Conservation (phyloP, 176 grass and related monocot genomes). For the Cenchrus fungigraminus region DNA sequence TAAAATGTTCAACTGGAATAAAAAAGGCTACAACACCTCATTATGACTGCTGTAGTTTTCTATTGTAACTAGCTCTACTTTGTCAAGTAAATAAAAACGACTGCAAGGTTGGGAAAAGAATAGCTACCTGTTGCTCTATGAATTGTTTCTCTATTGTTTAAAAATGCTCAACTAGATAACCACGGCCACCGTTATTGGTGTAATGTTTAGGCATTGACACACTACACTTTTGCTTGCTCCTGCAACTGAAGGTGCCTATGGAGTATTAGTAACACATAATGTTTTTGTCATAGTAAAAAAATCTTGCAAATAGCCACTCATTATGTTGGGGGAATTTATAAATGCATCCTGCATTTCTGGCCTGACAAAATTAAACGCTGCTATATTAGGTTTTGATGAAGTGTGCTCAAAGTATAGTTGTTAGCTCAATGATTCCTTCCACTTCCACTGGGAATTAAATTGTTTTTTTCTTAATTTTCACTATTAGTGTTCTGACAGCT, state of each 20-base stretch:
- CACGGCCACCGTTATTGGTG: background rate
- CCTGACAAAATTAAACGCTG: background rate
- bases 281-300: background rate
- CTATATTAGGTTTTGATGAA: background rate
- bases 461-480: constrained; percentile 12
- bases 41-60: background rate
- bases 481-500: constrained; percentile 27
- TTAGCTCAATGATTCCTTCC: background rate
- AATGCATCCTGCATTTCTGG: background rate
- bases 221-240: background rate
- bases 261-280: background rate
- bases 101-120: background rate
- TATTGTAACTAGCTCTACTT: background rate
- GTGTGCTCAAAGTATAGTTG: background rate
- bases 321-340: background rate
- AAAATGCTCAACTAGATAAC: background rate
- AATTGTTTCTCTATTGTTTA: background rate
- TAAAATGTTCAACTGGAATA: background rate
- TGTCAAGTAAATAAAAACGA: background rate
- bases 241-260: constrained; percentile 11
- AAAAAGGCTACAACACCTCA: background rate
- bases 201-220: background rate
- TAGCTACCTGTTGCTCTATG: background rate
- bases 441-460: background rate
- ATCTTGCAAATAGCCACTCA: constrained; percentile 13